Base-by-base conservation (phyloP, 331 rosid species). In the Prunus yedoensis region DNA sequence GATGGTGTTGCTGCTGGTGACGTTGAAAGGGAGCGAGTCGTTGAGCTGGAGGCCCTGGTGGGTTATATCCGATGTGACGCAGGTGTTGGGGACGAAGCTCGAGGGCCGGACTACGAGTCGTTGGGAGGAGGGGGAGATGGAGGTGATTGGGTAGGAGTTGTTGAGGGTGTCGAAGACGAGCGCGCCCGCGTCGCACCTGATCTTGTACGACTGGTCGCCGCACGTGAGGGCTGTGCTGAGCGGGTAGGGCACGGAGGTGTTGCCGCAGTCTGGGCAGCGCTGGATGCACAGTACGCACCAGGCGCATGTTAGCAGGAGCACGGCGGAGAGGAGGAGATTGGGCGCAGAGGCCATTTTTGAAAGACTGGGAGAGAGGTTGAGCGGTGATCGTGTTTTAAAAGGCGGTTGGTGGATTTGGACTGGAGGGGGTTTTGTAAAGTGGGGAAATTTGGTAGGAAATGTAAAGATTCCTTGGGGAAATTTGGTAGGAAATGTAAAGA, bases 1-100 rank as follows among this genome's bases (percentile, higher is more conserved):
- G 87, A 93, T 87, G 79, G 96, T 91, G 83, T 93, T 88, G 70
- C 91, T 76, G 77, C 89, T 88, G n/a, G 98, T 93, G 80, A 93
- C 82, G 82, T 93, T 91, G 82, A 93, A 93, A 4, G 98, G 98
- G 17, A 91, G 86, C 28, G 81, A 60, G 10, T 2, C 47, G 81
- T 78, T 91, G 49, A 93, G 91, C 32, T 78, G 81, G 63, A 93
- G 62, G 13, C 98, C 98, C 10, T 83, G 27, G 86, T 83, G 73
- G 68, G 71, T 11, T 9, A 89, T 85, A 59, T 93, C 97, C 2
- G 86, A 60, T 5, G 98, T 46, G 16, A 89, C 81, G 86, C 98
- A 93, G 23, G 87, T 74, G 88, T 81, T 56, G 56, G 84, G 8
- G 10, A 85, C 11, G 41, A 93, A 65, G 12, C 75, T 12, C 0